Conservation (phyloP, 1,284 basidiomycete species). For the Fomes fomentarius region DNA sequence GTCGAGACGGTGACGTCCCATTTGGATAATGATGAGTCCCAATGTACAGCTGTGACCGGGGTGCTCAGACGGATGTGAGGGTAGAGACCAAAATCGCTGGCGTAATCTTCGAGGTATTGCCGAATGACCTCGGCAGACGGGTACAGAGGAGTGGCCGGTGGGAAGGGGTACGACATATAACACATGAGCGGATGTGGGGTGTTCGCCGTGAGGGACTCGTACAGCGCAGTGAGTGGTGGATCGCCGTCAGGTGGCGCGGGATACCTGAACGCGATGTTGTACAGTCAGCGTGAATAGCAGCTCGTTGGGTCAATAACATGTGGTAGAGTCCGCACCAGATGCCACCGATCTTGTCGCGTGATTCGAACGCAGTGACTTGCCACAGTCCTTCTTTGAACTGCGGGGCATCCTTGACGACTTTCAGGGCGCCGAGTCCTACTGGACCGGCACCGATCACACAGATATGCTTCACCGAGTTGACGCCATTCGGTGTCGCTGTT, state of each 20-base stretch:
- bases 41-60: conserved; percentile 46
- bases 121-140: too few species aligned
- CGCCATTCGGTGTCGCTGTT: not conserved
- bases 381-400: conserved; percentile 61
- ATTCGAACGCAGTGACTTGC: conserved; percentile 61
- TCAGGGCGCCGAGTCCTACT: conserved; percentile 67
- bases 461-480: conserved; percentile 39
- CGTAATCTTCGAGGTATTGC: conserved; percentile 63
- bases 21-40: conserved; percentile 31
- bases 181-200: conserved; percentile 78
- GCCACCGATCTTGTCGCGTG: conserved; percentile 67
- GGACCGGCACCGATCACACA: conserved; percentile 74
- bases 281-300: not conserved
- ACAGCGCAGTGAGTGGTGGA: conserved; percentile 68
- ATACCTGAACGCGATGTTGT: conserved; percentile 42
- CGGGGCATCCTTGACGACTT: conserved; percentile 58
- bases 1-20: conserved; percentile 49
- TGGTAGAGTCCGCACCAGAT: conserved; percentile 58
- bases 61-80: conserved; percentile 59
- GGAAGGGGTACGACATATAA: conserved; percentile 63
- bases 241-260: conserved; percentile 52
- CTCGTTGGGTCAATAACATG: too few species aligned
- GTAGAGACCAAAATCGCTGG: conserved; percentile 56
- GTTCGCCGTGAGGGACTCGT: conserved; percentile 78
- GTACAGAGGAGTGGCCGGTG: conserved; percentile 70